These are phyloP conservation scores for Fusarium compactum DNA, from an alignment of 2,329 filamentous ascomycete genomes.

Conservation along the genomic window DNA sequence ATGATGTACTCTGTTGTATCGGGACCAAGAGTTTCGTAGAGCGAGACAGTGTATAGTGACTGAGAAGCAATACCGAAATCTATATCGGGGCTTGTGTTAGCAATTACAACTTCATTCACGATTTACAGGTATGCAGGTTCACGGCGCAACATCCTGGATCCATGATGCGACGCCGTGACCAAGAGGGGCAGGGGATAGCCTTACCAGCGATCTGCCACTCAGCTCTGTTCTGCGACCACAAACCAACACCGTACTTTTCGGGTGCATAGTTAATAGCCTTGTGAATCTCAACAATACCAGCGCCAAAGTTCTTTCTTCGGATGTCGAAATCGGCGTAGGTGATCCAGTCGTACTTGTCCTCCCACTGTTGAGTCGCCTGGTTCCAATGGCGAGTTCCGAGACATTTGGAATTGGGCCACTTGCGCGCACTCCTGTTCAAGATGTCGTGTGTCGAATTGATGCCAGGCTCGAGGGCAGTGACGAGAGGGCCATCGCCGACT, in stretches of 20 bases:
- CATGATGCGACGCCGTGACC: slow-evolving; percentile 9
- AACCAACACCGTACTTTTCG: slow-evolving; percentile 78
- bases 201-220: slow-evolving; percentile 87
- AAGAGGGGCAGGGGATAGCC: slow-evolving; percentile 25
- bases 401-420: slow-evolving; percentile 75
- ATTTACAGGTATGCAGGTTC: slow-evolving; percentile 10
- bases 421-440: slow-evolving; percentile 77
- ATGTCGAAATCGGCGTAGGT: slow-evolving; percentile 83
- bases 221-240: slow-evolving; percentile 87
- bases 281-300: slow-evolving; percentile 86
- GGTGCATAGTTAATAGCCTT: slow-evolving; percentile 73
- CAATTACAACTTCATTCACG: background rate
- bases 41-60: slow-evolving; percentile 87
- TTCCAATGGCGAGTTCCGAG: slow-evolving; percentile 87
- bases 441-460: slow-evolving; percentile 81
- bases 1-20: slow-evolving; percentile 96
- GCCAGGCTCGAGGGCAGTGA: slow-evolving; percentile 78
- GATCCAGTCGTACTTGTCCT: slow-evolving; percentile 83
- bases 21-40: slow-evolving; percentile 95
- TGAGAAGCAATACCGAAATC: slow-evolving; percentile 91
- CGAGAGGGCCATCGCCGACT: slow-evolving; percentile 75
- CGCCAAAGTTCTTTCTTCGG: slow-evolving; percentile 86
- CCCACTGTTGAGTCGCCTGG: slow-evolving; percentile 76
- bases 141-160: slow-evolving; percentile 8
- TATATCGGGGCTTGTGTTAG: slow-evolving; percentile 51